Evolutionary conservation across 2,329 filamentous ascomycete species (phyloP).

Genomic region (Lasiodiplodia hormozganensis): DNA sequence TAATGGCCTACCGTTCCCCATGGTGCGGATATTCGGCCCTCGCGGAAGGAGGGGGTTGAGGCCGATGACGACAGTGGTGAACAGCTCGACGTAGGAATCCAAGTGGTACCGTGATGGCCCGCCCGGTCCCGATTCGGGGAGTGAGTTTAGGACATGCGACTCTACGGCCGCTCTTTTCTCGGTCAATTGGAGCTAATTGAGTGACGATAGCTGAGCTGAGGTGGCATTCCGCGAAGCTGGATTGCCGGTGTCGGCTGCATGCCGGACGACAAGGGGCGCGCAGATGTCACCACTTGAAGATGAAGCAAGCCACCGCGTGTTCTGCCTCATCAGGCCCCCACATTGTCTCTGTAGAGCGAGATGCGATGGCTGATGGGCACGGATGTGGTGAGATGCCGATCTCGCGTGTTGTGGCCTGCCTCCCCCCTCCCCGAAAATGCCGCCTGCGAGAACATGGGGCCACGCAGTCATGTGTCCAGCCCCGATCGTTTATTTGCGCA

Average conservation of each 20-base stretch:
- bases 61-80: not conserved
- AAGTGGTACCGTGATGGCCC: not conserved
- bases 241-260: slow-evolving; percentile 5
- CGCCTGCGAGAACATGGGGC: slow-evolving; percentile 10
- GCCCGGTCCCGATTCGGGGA: not conserved
- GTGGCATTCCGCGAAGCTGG: not conserved
- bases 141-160: slow-evolving; percentile 13
- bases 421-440: slow-evolving; percentile 18
- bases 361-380: slow-evolving; percentile 5
- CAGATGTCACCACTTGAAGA: not conserved
- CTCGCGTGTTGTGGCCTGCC: slow-evolving; percentile 23
- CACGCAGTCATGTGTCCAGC: slow-evolving; percentile 20
- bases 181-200: slow-evolving; percentile 13
- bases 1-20: not conserved
- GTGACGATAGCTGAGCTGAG: not conserved
- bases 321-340: not conserved
- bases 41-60: not conserved
- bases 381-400: slow-evolving; percentile 18
- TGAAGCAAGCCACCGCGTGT: slow-evolving; percentile 6
- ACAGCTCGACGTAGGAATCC: not conserved
- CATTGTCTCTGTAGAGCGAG: not conserved
- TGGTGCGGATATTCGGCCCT: not conserved
- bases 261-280: not conserved
- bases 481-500: not conserved
- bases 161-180: slow-evolving; percentile 2